Conservation (phyloP, 208 protist species). For the Novymonas esmeraldas region DNA sequence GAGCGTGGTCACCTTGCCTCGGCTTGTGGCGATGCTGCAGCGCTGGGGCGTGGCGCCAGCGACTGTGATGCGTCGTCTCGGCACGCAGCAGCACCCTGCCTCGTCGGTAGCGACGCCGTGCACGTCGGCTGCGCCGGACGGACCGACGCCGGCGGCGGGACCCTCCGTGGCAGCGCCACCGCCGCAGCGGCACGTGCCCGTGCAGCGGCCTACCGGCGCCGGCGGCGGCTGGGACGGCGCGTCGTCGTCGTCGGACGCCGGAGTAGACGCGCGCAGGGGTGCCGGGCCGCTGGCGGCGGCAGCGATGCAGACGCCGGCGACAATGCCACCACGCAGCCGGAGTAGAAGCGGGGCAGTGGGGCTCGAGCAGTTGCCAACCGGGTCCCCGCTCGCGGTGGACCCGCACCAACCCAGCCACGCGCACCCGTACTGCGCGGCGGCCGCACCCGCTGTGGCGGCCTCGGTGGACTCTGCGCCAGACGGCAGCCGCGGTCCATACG, state of each 20-base stretch:
- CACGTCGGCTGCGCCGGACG: too few species aligned
- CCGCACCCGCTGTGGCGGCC: neutral
- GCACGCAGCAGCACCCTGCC: neutral
- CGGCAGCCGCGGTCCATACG: neutral
- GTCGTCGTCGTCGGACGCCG: neutral
- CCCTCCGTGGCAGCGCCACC: too few species aligned
- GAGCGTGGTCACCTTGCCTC: slow-evolving; percentile 46
- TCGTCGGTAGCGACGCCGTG: neutral
- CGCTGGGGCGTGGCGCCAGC: slow-evolving; percentile 40
- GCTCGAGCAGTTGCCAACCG: neutral
- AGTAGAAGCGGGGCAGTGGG: neutral
- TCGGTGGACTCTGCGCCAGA: neutral
- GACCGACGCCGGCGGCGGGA: neutral
- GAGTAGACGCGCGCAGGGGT: neutral
- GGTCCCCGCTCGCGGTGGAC: too few species aligned
- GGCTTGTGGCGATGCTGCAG: slow-evolving; percentile 49
- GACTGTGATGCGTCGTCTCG: slow-evolving; percentile 18
- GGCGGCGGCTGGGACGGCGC: too few species aligned
- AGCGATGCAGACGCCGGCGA: neutral
- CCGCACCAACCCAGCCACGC: too few species aligned
- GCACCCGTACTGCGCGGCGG: slow-evolving; percentile 18
- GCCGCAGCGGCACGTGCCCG: too few species aligned
- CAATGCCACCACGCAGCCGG: neutral
- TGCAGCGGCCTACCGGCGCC: too few species aligned
- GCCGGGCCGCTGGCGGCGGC: neutral